Conservation (phyloP, 108 stramenopile species). For the Aureococcus anophagefferens region DNA sequence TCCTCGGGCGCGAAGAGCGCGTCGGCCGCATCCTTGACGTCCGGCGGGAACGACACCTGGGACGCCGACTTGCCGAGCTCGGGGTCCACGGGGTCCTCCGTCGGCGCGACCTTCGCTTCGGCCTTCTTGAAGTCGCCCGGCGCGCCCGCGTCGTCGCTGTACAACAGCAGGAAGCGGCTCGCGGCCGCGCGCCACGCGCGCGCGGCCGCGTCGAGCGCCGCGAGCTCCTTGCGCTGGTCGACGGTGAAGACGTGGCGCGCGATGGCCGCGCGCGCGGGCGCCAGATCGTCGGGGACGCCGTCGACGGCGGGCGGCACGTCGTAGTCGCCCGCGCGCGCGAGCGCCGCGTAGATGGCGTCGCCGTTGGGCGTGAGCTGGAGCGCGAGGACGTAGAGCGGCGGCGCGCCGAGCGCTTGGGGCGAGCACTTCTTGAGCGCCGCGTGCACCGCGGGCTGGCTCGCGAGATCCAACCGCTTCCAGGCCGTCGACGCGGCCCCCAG, state of each 20-base stretch:
- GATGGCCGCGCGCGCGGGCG: not conserved
- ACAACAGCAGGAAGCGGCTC: not conserved
- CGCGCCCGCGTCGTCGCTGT: too few relatives aligned
- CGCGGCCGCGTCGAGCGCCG: not conserved
- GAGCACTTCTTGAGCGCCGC: conserved; percentile 11
- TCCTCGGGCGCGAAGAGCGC: too few relatives aligned
- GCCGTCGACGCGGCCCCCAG: not conserved
- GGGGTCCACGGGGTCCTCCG: too few relatives aligned
- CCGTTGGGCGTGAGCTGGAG: conserved; percentile 12
- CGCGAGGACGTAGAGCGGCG: conserved; percentile 3
- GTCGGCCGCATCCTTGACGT: not conserved
- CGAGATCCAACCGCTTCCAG: not conserved
- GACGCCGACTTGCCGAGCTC: too few relatives aligned
- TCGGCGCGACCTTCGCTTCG: not conserved
- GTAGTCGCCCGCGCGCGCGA: not conserved
- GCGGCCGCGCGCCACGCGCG: not conserved
- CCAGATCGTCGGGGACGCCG: too few relatives aligned
- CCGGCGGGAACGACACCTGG: too few relatives aligned
- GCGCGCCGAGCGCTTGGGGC: not conserved
- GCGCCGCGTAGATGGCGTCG: conserved; percentile 11
- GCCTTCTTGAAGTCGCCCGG: too few relatives aligned
- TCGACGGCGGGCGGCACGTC: too few relatives aligned
- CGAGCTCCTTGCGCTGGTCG: not conserved
- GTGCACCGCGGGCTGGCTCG: not conserved
- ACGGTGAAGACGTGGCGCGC: conserved; percentile 17